phyloP scores from a whole-genome alignment of 805 yeast species.

The Metschnikowia gelsemii region DNA sequence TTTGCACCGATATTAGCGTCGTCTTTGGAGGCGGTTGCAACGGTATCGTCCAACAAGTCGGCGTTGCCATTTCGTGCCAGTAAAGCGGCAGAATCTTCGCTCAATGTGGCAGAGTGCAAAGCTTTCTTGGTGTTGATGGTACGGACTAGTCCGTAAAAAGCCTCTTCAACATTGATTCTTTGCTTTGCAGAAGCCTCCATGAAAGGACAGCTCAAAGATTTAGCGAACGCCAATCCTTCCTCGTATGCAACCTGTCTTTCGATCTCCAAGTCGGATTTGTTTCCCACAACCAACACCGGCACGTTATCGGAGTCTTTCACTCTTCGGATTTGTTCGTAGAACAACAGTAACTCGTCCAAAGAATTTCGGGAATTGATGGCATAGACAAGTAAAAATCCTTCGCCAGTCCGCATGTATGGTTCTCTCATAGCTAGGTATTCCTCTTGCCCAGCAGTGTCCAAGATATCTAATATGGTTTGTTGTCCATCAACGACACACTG shows the following conservation, averaged over 20 bases:
- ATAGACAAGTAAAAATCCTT: constrained; percentile 87
- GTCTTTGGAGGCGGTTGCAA: constrained; percentile 1
- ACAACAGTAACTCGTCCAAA: constrained; percentile 79
- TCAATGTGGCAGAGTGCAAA: constrained; percentile 5
- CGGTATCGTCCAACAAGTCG: constrained; percentile 4
- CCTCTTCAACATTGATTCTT: constrained; percentile 84
- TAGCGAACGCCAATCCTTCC: constrained; percentile 63
- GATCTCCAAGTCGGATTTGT: constrained; percentile 71
- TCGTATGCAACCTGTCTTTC: constrained; percentile 72
- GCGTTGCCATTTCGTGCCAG: constrained; percentile 5
- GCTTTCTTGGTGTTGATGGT: constrained; percentile 38
- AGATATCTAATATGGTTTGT: constrained; percentile 62
- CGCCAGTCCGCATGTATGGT: constrained; percentile 94
- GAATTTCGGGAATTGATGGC: constrained; percentile 82
- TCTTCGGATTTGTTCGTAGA: constrained; percentile 72
- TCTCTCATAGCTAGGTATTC: constrained; percentile 86
- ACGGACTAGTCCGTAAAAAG: constrained; percentile 69
- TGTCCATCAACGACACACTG: constrained; percentile 81
- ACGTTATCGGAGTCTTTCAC: constrained; percentile 74
- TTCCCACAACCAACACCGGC: constrained; percentile 79
- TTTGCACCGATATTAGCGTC: background rate
- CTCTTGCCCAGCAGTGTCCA: constrained; percentile 98
- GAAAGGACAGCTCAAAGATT: constrained; percentile 66
- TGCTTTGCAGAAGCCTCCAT: constrained; percentile 93
- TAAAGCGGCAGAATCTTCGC: constrained; percentile 7